Base-by-base conservation (phyloP, 495 filamentous ascomycete genomes). In the Aspergillus taichungensis region DNA sequence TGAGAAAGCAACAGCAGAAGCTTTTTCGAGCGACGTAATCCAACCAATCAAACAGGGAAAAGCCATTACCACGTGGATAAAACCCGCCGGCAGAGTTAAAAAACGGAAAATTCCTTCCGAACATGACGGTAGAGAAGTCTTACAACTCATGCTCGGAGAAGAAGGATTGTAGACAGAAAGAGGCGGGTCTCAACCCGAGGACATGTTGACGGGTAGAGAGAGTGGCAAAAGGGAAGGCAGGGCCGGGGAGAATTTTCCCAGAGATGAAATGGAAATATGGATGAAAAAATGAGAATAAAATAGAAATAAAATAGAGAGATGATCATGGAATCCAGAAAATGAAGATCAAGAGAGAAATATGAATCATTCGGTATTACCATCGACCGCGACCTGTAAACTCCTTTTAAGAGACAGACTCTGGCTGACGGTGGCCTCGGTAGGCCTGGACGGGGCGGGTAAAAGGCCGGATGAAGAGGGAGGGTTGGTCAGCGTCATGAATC, bases 351-450 rank as follows among this genome's bases (percentile, higher is more conserved):
- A 13, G 42, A 34, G 32, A 35, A 45, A 42, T 37, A 48, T 46
- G 43, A 57, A 40, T 44, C 51, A 53, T 44, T 35, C 43, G 42
- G 48, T 56, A 69, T 63, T 79, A 89, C 87, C 87, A 75, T 90
- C 84, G 67, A 88, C 87, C 49, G 79, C 78, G 50, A 80, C 78
- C 71, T 85, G 83, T 51, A 87, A 78, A 53, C 73, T 84, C 63
- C 80, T 75, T 71, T 88, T 88, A 51, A 85, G 67, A 45, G 65
- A 75, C 59, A 81, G 76, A 49, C 64, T 74, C 60, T 80, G 76
- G 47, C 61, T 74, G 53, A 66, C 56, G 51, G 63, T 50, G 43
- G 66, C 61, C 52, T 48, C 54, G 50, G 62, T 53, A 38, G 60
- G 57, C 57, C 61, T 63, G 54, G 65, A 59, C 52, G 70, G 68